Evolutionary conservation across 805 yeast species (phyloP).

Genomic region (Yamadazyma phyllophila): DNA sequence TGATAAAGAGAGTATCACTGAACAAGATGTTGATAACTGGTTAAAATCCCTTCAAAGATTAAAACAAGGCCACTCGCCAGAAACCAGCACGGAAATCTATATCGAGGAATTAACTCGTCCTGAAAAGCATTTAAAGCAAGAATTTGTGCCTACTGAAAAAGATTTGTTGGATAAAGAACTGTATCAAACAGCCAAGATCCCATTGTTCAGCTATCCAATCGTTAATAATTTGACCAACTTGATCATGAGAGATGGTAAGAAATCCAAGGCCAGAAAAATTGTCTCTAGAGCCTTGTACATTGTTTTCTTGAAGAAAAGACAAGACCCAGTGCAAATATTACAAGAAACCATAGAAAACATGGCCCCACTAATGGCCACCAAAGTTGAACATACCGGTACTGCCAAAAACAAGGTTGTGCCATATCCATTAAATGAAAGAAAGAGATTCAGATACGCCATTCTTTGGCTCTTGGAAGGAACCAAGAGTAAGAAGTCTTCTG

Average conservation of each 20-base stretch:
- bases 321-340: conserved; percentile 77
- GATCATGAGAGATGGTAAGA: conserved; percentile 91
- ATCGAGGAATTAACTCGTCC: conserved; percentile 39
- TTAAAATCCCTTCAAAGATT: conserved; percentile 41
- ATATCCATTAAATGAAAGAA: conserved; percentile 75
- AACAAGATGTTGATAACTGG: conserved; percentile 47
- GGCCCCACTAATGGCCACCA: conserved; percentile 81
- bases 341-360: conserved; percentile 73
- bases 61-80: conserved; percentile 31
- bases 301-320: conserved; percentile 66
- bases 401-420: conserved; percentile 85
- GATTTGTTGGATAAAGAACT: conserved; percentile 59
- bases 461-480: conserved; percentile 88
- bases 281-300: conserved; percentile 78
- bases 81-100: conserved; percentile 35
- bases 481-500: conserved; percentile 71
- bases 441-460: conserved; percentile 84
- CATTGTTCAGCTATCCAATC: conserved; percentile 64
- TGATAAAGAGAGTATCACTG: conserved; percentile 35
- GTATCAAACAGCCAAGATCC: conserved; percentile 53
- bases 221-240: conserved; percentile 76
- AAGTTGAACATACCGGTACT: conserved; percentile 75
- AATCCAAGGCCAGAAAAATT: conserved; percentile 70
- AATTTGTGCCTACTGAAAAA: conserved; percentile 59
- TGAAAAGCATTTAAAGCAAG: conserved; percentile 30